Percentiles rank a stretch among this genome's conserved stretches.
Evolutionary conservation across 805 yeast species (phyloP).

Genomic region (Jamesozyma gamospora): DNA sequence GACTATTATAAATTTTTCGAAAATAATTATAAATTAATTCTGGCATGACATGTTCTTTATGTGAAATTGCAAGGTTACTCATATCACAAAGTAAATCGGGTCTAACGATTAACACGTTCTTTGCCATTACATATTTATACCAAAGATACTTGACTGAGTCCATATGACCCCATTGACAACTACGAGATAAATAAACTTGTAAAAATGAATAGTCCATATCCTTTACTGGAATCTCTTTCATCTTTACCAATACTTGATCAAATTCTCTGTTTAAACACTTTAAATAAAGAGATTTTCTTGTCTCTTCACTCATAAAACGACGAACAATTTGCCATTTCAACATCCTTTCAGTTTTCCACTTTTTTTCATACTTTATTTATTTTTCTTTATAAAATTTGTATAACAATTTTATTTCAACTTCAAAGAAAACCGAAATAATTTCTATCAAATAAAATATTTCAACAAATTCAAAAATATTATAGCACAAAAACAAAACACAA

Average conservation of each 20-base stretch:
- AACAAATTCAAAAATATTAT: too few relatives aligned
- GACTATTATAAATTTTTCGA: constrained; percentile 6
- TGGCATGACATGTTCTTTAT: constrained; percentile 18
- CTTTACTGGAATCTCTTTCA: constrained; percentile 9
- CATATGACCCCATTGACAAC: constrained; percentile 23
- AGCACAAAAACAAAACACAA: too few relatives aligned
- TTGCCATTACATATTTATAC: constrained; percentile 21
- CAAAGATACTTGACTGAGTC: constrained; percentile 20
- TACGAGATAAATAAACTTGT: constrained; percentile 15
- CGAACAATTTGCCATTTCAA: neutral
- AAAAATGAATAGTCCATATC: constrained; percentile 20
- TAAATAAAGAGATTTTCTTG: constrained; percentile 11
- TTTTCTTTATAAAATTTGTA: too few relatives aligned
- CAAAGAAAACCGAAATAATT: too few relatives aligned
- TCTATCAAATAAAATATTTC: too few relatives aligned
- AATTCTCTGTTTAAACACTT: constrained; percentile 22
- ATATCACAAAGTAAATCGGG: constrained; percentile 20
- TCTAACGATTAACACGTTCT: constrained; percentile 11
- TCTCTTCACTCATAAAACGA: constrained; percentile 7
- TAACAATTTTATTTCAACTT: too few relatives aligned
- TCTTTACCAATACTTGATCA: constrained; percentile 9
- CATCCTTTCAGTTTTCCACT: neutral
- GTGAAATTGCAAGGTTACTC: constrained; percentile 18
- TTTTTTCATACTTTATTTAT: neutral
- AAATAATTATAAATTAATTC: constrained; percentile 17